Evolutionary conservation across 2,329 filamentous ascomycete species (phyloP).

Genomic region (Dactylellina drechsleri): DNA sequence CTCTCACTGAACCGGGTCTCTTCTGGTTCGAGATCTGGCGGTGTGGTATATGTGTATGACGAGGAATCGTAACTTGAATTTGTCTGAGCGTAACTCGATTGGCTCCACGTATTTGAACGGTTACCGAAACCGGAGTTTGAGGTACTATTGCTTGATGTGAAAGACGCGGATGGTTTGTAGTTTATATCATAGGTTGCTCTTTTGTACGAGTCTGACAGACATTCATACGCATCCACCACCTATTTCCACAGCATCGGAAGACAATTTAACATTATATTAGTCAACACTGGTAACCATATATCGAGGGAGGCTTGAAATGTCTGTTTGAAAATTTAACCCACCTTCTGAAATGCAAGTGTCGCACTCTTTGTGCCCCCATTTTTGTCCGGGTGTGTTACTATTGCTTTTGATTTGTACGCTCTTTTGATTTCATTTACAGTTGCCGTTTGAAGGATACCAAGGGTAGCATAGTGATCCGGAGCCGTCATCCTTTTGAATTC

Average conservation of each 20-base stretch:
- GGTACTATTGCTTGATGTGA: neutral
- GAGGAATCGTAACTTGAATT: too few species aligned
- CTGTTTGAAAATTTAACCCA: neutral
- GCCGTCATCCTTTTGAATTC: slow-evolving; percentile 5
- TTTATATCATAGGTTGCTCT: slow-evolving; percentile 5
- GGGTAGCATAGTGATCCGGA: slow-evolving; percentile 20
- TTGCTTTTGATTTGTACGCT: slow-evolving; percentile 3
- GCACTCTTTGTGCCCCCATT: slow-evolving; percentile 3
- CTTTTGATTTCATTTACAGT: slow-evolving; percentile 8
- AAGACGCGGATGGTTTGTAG: neutral
- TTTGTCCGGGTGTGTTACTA: slow-evolving; percentile 28
- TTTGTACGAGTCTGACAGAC: slow-evolving; percentile 21
- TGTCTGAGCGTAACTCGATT: neutral
- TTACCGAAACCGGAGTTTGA: too few species aligned
- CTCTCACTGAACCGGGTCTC: slow-evolving; percentile 8
- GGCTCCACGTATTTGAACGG: neutral
- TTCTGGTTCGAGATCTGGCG: slow-evolving; percentile 12
- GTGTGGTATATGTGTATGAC: neutral
- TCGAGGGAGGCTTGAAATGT: neutral
- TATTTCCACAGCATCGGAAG: neutral
- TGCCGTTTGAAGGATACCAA: slow-evolving; percentile 14
- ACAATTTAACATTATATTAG: neutral
- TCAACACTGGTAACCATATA: neutral
- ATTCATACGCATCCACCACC: slow-evolving; percentile 29
- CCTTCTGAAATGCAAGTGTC: slow-evolving; percentile 27